A percentile compares a stretch with the other conserved stretches of the same genome.
Evolutionary conservation across 768 basidiomycete genomes (phyloP).

Genomic region (Cyathus striatus): DNA sequence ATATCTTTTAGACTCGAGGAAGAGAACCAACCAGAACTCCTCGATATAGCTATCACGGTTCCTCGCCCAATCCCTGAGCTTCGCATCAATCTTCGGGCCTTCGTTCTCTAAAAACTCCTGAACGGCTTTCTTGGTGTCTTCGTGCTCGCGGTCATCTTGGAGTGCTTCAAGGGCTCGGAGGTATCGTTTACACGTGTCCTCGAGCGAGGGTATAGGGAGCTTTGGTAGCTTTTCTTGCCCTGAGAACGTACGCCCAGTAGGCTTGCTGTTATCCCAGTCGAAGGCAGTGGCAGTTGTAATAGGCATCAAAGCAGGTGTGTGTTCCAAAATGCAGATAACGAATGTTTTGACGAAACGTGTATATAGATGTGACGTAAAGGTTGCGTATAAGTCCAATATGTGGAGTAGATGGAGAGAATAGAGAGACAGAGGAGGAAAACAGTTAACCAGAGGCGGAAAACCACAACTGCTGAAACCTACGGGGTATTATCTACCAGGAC

Average conservation of each 20-base stretch:
- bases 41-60: conserved; percentile 85
- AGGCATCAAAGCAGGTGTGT: neutral
- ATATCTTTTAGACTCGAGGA: neutral
- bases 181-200: conserved; percentile 83
- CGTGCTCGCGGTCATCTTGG: conserved; percentile 82
- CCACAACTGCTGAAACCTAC: neutral
- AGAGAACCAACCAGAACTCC: conserved; percentile 78
- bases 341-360: too few relatives aligned
- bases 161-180: conserved; percentile 75
- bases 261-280: conserved; percentile 11
- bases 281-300: neutral
- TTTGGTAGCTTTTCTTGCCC: conserved; percentile 75
- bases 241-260: conserved; percentile 46
- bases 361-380: too few relatives aligned
- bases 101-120: conserved; percentile 74
- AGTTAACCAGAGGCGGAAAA: neutral
- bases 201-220: conserved; percentile 84
- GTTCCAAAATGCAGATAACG: too few relatives aligned
- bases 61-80: conserved; percentile 72
- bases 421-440: neutral
- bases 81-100: conserved; percentile 76
- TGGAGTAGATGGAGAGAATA: neutral
- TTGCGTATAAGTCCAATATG: too few relatives aligned
- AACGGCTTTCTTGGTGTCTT: conserved; percentile 67
- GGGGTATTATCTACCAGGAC: neutral